Percentiles rank a stretch among this genome's conserved stretches.
phyloP scores from a whole-genome alignment of 1,284 basidiomycete species.

The Porogramme epimiltina region DNA sequence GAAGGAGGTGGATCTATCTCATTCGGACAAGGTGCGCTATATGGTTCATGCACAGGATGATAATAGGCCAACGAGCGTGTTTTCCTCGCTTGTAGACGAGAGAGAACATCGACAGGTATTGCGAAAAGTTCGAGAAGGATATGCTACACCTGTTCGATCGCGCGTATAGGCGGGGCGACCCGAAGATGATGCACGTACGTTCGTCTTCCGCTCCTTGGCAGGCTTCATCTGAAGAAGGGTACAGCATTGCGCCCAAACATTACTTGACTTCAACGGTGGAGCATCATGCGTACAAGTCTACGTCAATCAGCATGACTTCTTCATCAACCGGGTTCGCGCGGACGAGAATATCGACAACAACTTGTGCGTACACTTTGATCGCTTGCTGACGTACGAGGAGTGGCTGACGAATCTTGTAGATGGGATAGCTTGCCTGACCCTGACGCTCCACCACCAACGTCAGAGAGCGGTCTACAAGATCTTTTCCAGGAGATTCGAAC shows the following conservation, averaged over 20 bases:
- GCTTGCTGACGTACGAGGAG: constrained; percentile 15
- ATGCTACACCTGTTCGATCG: constrained; percentile 96
- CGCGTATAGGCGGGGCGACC: constrained; percentile 95
- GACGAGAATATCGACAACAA: constrained; percentile 53
- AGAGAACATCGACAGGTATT: constrained; percentile 92
- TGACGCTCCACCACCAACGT: constrained; percentile 75
- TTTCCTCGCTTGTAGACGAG: constrained; percentile 63
- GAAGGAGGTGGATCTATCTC: constrained; percentile 88
- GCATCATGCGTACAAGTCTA: constrained; percentile 97
- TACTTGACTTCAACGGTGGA: constrained; percentile 98
- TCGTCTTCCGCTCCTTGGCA: no score
- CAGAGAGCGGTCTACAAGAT: constrained; percentile 79
- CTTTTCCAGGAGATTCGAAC: constrained; percentile 88
- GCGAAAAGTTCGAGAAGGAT: constrained; percentile 98
- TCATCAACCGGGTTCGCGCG: constrained; percentile 86
- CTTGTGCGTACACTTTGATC: constrained; percentile 49
- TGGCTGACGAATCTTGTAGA: constrained; percentile 44
- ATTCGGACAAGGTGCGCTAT: constrained; percentile 71
- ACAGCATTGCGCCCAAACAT: constrained; percentile 95
- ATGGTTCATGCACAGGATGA: no score
- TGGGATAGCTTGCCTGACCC: constrained; percentile 87
- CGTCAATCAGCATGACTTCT: constrained; percentile 99
- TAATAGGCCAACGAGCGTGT: no score
- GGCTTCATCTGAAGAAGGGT: not conserved
- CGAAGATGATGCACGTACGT: constrained; percentile 95